Percentiles rank a stretch among this genome's conserved stretches.
phyloP scores from a whole-genome alignment of 305 asterid species.

The Fraxinus sp. region DNA sequence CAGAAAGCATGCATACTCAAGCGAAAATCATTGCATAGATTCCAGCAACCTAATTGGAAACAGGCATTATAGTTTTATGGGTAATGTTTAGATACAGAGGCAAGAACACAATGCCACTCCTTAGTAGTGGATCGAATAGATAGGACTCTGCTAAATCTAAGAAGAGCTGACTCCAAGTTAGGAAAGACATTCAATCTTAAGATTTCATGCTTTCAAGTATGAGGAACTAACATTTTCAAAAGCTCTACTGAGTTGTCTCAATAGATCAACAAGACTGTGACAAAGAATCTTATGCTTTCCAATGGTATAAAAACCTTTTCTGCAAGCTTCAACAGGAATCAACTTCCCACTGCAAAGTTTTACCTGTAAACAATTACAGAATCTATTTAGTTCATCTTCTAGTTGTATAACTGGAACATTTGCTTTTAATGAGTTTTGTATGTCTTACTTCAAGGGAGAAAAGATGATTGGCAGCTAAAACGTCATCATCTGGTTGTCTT shows the following conservation, averaged over 20 bases:
- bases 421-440: background rate
- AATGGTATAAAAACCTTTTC: conserved; percentile 68
- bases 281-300: conserved; percentile 84
- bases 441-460: conserved; percentile 77
- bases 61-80: background rate
- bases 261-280: conserved; percentile 91
- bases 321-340: conserved; percentile 65
- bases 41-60: background rate
- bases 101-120: background rate
- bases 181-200: conserved; percentile 4
- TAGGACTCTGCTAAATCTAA: background rate
- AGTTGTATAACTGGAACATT: background rate
- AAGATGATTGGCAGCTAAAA: conserved; percentile 55
- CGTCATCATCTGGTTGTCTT: conserved; percentile 45
- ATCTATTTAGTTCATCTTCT: conserved; percentile 8
- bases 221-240: conserved; percentile 72
- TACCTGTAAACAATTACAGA: conserved; percentile 52
- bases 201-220: conserved; percentile 20
- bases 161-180: conserved; percentile 4
- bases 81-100: background rate
- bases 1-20: conserved; percentile 11
- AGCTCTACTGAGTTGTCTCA: conserved; percentile 91
- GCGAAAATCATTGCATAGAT: background rate
- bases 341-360: conserved; percentile 88
- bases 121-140: background rate